These are phyloP conservation scores for Hyphodiscus sp. DNA, from an alignment of 2,329 filamentous ascomycete species.

Conservation along the genomic window DNA sequence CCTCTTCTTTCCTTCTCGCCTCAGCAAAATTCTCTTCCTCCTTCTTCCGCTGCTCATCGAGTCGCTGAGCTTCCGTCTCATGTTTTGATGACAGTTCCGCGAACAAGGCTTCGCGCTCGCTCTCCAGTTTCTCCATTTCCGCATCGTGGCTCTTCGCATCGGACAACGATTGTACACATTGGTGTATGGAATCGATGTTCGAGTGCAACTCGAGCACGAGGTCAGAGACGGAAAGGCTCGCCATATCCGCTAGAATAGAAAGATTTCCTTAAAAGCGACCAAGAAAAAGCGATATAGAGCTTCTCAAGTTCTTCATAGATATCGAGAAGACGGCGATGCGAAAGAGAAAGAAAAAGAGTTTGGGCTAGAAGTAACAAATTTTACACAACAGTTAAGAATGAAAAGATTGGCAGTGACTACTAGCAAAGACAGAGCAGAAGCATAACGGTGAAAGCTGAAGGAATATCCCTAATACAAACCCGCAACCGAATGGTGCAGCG, in stretches of 20 bases:
- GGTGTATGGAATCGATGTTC: slow-evolving; percentile 25
- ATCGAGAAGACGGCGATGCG: too few relatives aligned
- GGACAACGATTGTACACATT: slow-evolving; percentile 17
- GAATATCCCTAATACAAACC: too few relatives aligned
- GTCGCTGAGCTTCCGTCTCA: slow-evolving; percentile 11
- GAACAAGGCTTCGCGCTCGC: slow-evolving; percentile 19
- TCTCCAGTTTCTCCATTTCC: slow-evolving; percentile 19
- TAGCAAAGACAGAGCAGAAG: too few relatives aligned
- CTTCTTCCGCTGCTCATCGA: slow-evolving; percentile 8
- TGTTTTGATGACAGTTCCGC: slow-evolving; percentile 15
- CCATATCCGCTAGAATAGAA: background rate
- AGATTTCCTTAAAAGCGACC: background rate
- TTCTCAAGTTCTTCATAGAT: too few relatives aligned
- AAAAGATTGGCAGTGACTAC: too few relatives aligned
- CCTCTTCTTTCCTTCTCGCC: slow-evolving; percentile 14
- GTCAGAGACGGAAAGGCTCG: slow-evolving; percentile 12
- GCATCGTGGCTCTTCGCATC: slow-evolving; percentile 21
- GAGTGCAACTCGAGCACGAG: slow-evolving; percentile 22
- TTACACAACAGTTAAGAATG: too few relatives aligned
- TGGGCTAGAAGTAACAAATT: too few relatives aligned
- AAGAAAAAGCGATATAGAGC: too few relatives aligned
- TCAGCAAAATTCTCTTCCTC: slow-evolving; percentile 14
- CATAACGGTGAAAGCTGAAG: too few relatives aligned
- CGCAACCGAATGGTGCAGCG: too few relatives aligned
- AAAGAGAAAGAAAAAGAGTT: too few relatives aligned